phyloP scores from a whole-genome alignment of 768 basidiomycete species.

The Cubamyces sp. region DNA sequence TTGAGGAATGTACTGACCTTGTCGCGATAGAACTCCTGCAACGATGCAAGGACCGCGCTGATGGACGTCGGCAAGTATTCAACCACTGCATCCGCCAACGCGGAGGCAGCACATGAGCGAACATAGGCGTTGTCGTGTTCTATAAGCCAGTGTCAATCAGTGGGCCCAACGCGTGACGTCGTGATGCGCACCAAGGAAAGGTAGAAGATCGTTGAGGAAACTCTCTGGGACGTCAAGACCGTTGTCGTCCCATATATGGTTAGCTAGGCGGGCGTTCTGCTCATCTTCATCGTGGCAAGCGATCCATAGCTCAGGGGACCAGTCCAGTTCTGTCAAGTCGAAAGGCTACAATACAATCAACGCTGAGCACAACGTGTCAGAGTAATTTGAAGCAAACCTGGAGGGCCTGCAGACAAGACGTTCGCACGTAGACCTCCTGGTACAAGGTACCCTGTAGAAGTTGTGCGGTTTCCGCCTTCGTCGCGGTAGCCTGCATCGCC shows the following conservation, averaged over 20 bases:
- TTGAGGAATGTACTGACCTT: conserved; percentile 52
- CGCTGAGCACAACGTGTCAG: background rate
- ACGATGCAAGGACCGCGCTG: conserved; percentile 47
- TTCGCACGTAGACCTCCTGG: conserved; percentile 88
- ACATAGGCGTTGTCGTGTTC: conserved; percentile 84
- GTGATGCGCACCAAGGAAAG: conserved; percentile 64
- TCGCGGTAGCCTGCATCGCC: conserved; percentile 70
- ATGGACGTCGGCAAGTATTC: conserved; percentile 69
- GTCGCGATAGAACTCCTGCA: conserved; percentile 80
- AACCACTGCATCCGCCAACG: conserved; percentile 73
- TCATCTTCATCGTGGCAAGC: conserved; percentile 89
- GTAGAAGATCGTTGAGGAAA: conserved; percentile 60
- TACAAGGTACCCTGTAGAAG: conserved; percentile 75
- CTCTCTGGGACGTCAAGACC: conserved; percentile 83
- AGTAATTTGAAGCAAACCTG: conserved; percentile 54
- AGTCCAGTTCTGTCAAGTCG: conserved; percentile 93
- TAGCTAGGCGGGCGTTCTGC: conserved; percentile 83
- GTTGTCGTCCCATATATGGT: conserved; percentile 92
- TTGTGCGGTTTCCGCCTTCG: conserved; percentile 61
- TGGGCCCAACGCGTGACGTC: background rate
- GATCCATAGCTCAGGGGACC: conserved; percentile 88
- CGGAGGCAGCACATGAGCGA: conserved; percentile 67
- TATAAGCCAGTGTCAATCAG: conserved; percentile 34
- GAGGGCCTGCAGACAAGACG: conserved; percentile 87
- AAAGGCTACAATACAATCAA: conserved; percentile 61